Evolutionary conservation across 441 rosid genomes (phyloP).

Genomic region (Adansonia rubrostipa): DNA sequence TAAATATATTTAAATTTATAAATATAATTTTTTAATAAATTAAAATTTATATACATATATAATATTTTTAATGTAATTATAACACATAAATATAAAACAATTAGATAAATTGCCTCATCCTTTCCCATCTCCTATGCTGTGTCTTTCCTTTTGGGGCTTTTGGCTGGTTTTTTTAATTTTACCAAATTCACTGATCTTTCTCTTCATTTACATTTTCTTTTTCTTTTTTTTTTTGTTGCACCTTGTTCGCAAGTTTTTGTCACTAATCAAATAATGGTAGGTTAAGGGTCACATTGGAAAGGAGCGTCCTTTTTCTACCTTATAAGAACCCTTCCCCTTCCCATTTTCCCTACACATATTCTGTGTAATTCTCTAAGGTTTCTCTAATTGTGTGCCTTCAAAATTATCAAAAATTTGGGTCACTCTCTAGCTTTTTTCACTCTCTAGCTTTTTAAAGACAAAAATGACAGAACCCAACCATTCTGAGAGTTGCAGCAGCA

Average conservation of each 20-base stretch:
- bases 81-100: too few relatives aligned
- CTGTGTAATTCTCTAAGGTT: neutral
- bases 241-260: constrained; percentile 4
- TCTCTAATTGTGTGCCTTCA: neutral
- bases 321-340: neutral
- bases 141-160: neutral
- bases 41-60: too few relatives aligned
- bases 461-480: constrained; percentile 8
- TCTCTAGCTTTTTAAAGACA: neutral
- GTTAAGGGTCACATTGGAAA: constrained; percentile 4
- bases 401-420: neutral
- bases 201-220: neutral
- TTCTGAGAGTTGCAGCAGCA: constrained; percentile 25
- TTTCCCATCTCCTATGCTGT: too few relatives aligned
- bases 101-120: too few relatives aligned
- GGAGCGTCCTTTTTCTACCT: neutral
- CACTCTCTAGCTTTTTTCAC: neutral
- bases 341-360: constrained; percentile 16
- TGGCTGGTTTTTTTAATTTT: neutral
- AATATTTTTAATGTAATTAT: too few relatives aligned
- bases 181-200: neutral
- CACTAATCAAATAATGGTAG: constrained; percentile 9
- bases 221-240: neutral
- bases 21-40: too few relatives aligned
- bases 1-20: neutral